Percentiles rank a stretch among this genome's conserved stretches.
Evolutionary conservation across 1,284 basidiomycete genomes (phyloP).

Genomic region (Cutaneotrichosporon arboriforme): DNA sequence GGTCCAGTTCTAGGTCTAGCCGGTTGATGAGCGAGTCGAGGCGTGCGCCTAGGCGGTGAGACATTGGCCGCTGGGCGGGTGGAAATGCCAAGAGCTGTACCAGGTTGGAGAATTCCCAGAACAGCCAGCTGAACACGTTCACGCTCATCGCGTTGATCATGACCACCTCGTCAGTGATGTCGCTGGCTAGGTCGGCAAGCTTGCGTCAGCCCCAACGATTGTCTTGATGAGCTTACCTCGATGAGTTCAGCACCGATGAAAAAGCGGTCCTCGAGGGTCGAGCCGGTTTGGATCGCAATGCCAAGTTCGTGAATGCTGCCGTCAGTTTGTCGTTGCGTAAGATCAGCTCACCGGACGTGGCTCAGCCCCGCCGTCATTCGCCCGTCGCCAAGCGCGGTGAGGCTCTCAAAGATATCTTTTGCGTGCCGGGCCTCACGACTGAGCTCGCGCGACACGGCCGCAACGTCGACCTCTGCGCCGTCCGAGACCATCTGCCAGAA

Average conservation of each 20-base stretch:
- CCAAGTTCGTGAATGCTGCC: conserved; percentile 42
- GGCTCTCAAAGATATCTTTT: conserved; percentile 40
- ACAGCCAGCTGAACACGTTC: conserved; percentile 40
- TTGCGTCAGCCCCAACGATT: conserved; percentile 17
- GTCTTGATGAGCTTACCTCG: conserved; percentile 30
- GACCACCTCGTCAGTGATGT: conserved; percentile 37
- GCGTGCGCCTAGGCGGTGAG: conserved; percentile 16
- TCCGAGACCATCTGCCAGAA: conserved; percentile 21
- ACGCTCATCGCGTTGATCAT: conserved; percentile 39
- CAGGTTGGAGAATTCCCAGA: conserved; percentile 41
- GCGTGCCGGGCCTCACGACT: conserved; percentile 33
- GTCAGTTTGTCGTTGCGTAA: conserved; percentile 10
- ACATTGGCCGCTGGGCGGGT: conserved; percentile 4
- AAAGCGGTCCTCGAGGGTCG: conserved; percentile 32
- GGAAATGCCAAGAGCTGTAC: conserved; percentile 27
- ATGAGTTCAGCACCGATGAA: conserved; percentile 31
- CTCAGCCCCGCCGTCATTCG: conserved; percentile 31
- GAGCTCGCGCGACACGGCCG: conserved; percentile 29
- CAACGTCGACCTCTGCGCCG: conserved; percentile 24
- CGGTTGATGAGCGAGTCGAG: conserved; percentile 34
- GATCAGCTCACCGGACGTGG: conserved; percentile 29
- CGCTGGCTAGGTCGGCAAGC: conserved; percentile 38
- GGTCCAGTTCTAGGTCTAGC: conserved; percentile 28
- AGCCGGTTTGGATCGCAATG: conserved; percentile 32
- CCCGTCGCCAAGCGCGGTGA: conserved; percentile 33